These are phyloP conservation scores for Xylaria cubensis DNA, from an alignment of 495 filamentous ascomycete genomes.

Conservation along the genomic window DNA sequence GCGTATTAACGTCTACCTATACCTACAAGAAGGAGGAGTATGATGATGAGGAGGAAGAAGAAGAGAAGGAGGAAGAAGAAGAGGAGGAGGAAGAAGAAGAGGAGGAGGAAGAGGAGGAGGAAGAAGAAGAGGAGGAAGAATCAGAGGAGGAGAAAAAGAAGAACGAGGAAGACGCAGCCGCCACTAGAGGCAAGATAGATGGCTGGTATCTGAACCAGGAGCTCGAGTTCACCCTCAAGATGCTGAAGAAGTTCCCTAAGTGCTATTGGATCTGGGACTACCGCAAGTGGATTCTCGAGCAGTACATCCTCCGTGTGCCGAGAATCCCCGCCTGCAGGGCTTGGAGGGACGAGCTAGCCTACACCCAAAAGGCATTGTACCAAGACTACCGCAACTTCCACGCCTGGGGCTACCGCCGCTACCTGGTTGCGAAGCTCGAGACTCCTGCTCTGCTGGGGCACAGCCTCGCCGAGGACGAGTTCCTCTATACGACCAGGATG, in stretches of 20 bases:
- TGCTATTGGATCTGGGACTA: slow-evolving; percentile 99
- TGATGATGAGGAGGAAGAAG: slow-evolving; percentile 42
- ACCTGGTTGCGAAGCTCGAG: slow-evolving; percentile 74
- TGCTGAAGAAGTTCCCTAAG: slow-evolving; percentile 87
- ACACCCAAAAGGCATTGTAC: slow-evolving; percentile 84
- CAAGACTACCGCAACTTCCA: slow-evolving; percentile 94
- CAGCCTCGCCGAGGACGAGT: slow-evolving; percentile 78
- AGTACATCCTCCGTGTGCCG: slow-evolving; percentile 69
- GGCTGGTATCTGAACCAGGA: slow-evolving; percentile 61
- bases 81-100: slow-evolving; percentile 31
- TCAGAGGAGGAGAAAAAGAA: too few species aligned
- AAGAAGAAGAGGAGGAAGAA: slow-evolving; percentile 42
- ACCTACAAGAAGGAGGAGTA: too few species aligned
- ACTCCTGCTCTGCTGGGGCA: slow-evolving; percentile 54
- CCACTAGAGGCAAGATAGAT: slow-evolving; percentile 34
- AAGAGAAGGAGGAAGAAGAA: slow-evolving; percentile 30
- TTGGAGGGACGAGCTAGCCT: slow-evolving; percentile 82
- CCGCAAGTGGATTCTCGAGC: slow-evolving; percentile 82
- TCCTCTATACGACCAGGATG: slow-evolving; percentile 89
- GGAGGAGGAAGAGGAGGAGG: too few species aligned
- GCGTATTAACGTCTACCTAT: slow-evolving; percentile 30
- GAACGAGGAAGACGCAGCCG: not conserved
- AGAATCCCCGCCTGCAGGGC: slow-evolving; percentile 60
- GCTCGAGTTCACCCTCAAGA: slow-evolving; percentile 78
- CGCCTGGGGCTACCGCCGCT: slow-evolving; percentile 90